phyloP scores from a whole-genome alignment of 495 filamentous ascomycete species.

The Penicillium crystallinum region DNA sequence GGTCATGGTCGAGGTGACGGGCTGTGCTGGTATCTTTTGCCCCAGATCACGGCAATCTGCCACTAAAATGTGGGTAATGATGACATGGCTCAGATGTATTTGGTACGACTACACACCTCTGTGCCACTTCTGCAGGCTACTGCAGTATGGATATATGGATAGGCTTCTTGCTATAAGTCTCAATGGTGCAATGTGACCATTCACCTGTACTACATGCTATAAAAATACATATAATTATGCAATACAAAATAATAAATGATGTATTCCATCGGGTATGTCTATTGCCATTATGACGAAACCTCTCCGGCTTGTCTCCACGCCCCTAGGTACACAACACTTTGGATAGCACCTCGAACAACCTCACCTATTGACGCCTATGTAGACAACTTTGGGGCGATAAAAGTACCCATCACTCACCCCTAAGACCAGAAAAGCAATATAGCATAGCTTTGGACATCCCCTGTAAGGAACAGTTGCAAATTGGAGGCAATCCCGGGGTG shows the following conservation, averaged over 20 bases:
- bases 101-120: neutral
- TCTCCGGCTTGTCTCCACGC: neutral
- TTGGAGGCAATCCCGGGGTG: neutral
- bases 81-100: conserved; percentile 12
- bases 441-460: no score
- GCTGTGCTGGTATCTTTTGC: neutral
- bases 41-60: neutral
- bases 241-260: neutral
- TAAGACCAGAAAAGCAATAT: no score
- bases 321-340: neutral
- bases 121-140: neutral
- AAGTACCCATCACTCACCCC: no score
- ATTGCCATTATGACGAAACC: neutral
- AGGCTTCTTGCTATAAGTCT: neutral
- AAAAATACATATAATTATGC: neutral
- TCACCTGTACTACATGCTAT: neutral
- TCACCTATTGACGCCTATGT: no score
- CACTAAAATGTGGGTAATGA: conserved; percentile 10
- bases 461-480: neutral
- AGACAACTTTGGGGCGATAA: no score
- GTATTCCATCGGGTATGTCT: neutral
- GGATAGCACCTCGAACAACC: no score
- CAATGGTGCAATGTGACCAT: no score
- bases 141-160: neutral
- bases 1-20: neutral